A percentile compares a stretch with the other conserved stretches of the same genome.
Evolutionary conservation across 2,329 filamentous ascomycete genomes (phyloP).

Genomic region (Plenodomus biglobosus): DNA sequence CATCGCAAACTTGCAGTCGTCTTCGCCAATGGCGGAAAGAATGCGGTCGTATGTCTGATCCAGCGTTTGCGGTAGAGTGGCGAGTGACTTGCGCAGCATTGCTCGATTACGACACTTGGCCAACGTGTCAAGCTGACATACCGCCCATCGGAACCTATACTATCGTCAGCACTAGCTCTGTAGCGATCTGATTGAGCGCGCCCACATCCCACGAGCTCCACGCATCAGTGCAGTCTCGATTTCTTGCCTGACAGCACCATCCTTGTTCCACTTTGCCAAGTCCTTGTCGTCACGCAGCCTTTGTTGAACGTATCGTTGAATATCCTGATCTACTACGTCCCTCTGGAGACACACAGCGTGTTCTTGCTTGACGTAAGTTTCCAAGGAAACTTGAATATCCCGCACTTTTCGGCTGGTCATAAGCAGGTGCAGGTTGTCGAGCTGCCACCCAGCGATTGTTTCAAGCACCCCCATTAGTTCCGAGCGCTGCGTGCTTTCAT

Average conservation of each 20-base stretch:
- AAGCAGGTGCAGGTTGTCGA: constrained; percentile 26
- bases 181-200: neutral
- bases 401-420: constrained; percentile 33
- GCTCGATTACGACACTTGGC: constrained; percentile 20
- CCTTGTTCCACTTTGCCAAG: constrained; percentile 28
- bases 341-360: constrained; percentile 26
- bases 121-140: constrained; percentile 27
- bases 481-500: constrained; percentile 27
- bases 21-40: constrained; percentile 19
- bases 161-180: constrained; percentile 8
- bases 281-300: constrained; percentile 39
- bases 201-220: constrained; percentile 31
- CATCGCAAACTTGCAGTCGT: constrained; percentile 17
- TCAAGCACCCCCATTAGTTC: constrained; percentile 28
- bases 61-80: constrained; percentile 23
- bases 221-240: constrained; percentile 34
- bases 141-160: constrained; percentile 31
- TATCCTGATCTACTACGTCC: constrained; percentile 29
- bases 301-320: constrained; percentile 30
- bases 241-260: constrained; percentile 28
- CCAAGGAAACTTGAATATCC: constrained; percentile 29
- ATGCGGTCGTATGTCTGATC: constrained; percentile 36
- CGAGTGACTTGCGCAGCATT: constrained; percentile 21
- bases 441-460: constrained; percentile 21
- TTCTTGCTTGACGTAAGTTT: constrained; percentile 10